Evolutionary conservation across 768 basidiomycete species (phyloP), one percentile per base, ranked within the genome.

Genomic region (Leccinum subtestaceum): DNA sequence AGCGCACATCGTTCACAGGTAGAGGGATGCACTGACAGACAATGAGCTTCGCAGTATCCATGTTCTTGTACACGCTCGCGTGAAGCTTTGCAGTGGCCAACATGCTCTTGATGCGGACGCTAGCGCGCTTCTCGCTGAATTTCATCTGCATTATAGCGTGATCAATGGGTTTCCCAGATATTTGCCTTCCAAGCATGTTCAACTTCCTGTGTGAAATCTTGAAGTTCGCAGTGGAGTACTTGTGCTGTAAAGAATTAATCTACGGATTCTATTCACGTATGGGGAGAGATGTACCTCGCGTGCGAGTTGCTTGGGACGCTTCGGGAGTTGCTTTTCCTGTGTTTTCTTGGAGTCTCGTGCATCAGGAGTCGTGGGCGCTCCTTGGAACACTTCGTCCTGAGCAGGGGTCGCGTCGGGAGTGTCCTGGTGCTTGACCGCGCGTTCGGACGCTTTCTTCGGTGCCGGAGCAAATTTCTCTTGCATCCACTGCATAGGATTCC

Each of bases 131-230:
- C 73, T 95, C 89, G 62, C 90, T 93, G 74, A 97, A 98, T 71
- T 90, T 84, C 92, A 98, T 95, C 67, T 99, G 96, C 58, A 98
- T 78, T 70, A 99, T 96, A 36, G 96, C 96, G 64, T 88, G 85
- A 76, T 98, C 95, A 60, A 98, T 88, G 17, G 95, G 95, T 66
- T 93, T 89, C 19, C 92, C 90, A 2, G 91, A 81, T 62, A 99
- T 90, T 72, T 97, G 93, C 31, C 85, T 81, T 9, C 87, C 89
- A 45, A 99, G 81, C 78, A 87, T 84, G 73, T 96, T 95, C 57
- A 99, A 79, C 73, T 98, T 99, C 57, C 95, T 84, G 66, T 88
- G 90, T 4, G 94, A 96, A 46, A 95, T 92, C 75, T 95, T 95
- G 80, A 97, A 96, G 71, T 85, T 86, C 17, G 89, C 86, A 0